phyloP scores from a whole-genome alignment of 2,329 filamentous ascomycete species.

The Hypomyces perniciosus region DNA sequence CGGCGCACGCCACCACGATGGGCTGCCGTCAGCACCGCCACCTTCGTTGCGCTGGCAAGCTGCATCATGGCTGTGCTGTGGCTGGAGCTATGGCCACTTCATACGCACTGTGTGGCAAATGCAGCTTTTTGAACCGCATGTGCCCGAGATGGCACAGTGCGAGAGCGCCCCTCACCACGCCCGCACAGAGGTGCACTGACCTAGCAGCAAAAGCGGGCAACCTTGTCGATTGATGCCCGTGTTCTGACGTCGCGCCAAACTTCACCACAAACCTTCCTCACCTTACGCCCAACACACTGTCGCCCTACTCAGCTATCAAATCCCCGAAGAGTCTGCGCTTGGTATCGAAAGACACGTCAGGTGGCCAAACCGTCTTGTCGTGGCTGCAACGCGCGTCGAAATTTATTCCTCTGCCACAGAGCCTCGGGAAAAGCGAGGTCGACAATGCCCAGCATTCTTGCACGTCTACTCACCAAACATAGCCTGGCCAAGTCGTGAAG shows the following conservation, averaged over 20 bases:
- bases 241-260: slow-evolving; percentile 5
- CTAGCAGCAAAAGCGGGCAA: slow-evolving; percentile 8
- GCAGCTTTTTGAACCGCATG: neutral
- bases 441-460: slow-evolving; percentile 29
- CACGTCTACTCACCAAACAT: slow-evolving; percentile 24
- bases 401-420: slow-evolving; percentile 5
- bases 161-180: neutral
- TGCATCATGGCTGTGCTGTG: slow-evolving; percentile 6
- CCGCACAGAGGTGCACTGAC: slow-evolving; percentile 1
- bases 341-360: neutral
- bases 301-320: slow-evolving; percentile 1
- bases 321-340: neutral
- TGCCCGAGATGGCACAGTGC: slow-evolving; percentile 5
- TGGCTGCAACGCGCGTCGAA: slow-evolving; percentile 9
- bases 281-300: neutral
- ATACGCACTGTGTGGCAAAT: slow-evolving; percentile 2
- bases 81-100: slow-evolving; percentile 4
- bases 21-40: neutral
- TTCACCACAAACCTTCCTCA: neutral
- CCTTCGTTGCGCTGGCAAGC: neutral
- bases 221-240: neutral
- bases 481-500: slow-evolving; percentile 28
- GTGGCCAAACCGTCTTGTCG: neutral
- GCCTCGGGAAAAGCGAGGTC: slow-evolving; percentile 7
- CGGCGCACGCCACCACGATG: slow-evolving; percentile 1